Base-by-base conservation (phyloP, 2,329 filamentous ascomycete genomes). In the Lizonia empirigonia region DNA sequence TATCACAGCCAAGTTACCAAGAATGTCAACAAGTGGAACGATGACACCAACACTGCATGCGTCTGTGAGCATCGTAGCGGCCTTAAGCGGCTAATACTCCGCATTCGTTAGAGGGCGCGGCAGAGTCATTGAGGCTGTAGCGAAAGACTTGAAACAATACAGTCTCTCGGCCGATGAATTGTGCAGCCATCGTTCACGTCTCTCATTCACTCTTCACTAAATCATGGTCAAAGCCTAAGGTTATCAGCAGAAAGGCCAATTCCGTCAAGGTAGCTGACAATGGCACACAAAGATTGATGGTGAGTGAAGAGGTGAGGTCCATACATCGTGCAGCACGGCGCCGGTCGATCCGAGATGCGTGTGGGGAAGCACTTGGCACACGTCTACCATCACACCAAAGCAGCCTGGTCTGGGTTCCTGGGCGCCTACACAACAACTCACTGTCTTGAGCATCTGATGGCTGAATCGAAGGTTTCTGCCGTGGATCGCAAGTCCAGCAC, bases 311-410 rank as follows among this genome's bases (percentile, higher is more conserved):
- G 23, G 44, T 62, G 60, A 65, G 36, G 59, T 64, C 32, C 45
- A 46, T 29, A 53, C 52, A 54, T 51, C 26, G 35, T 24, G 44
- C 36, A 40, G 33, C 46, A 46, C 10, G 40, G 48, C 49, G 56
- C 63, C 64, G 64, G 56, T 58, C 32, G 54, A 63, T 62, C 64
- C 60, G 62, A 50, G 30, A 35, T 48, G 53, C 34, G 48, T 68
- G 67, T 67, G 67, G 65, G 63, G 33, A 34, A 55, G 52, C 30
- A 15, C 67, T 71, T 68, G 68, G 66, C 66, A 54, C 33, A 69
- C 68, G 64, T 53, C 58, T 22, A 64, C 58, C 58, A 69, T 64
- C 53, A 54, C 56, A n/a, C 60, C 27, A 50, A 61, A 57, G 34
- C 23, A 49, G 59, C 40, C 26, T 53, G 40, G 55, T 42, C 54